These are phyloP conservation scores for Meyerozyma sp. DNA, from an alignment of 1,139 yeast genomes.

Conservation along the genomic window DNA sequence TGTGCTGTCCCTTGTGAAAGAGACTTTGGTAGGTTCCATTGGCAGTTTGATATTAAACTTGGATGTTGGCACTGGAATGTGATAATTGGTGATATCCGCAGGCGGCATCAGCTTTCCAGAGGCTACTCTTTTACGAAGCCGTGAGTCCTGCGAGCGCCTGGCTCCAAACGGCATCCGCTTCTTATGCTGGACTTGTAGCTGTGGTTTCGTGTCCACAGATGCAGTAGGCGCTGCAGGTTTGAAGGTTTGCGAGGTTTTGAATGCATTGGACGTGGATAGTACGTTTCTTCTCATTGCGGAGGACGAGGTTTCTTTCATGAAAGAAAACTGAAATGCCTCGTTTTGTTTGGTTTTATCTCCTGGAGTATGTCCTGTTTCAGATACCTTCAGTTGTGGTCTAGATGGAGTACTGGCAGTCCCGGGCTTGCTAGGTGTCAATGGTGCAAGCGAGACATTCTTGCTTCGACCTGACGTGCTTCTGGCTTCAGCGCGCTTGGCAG, in stretches of 20 bases:
- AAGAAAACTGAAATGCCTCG: conserved; percentile 17
- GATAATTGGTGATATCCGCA: conserved; percentile 14
- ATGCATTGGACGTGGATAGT: conserved; percentile 7
- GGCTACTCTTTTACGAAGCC: conserved; percentile 11
- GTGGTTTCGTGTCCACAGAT: neutral
- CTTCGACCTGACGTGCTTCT: neutral
- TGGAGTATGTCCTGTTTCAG: neutral
- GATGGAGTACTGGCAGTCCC: neutral
- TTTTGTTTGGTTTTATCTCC: neutral
- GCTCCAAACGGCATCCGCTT: conserved; percentile 15
- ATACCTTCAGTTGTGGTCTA: neutral
- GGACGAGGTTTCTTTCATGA: conserved; percentile 35
- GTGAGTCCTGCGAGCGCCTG: conserved; percentile 12
- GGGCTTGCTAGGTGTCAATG: neutral
- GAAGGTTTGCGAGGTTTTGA: neutral
- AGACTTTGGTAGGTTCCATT: neutral
- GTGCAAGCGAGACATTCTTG: neutral
- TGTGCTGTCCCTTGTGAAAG: neutral
- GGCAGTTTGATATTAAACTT: neutral
- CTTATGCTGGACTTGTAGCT: conserved; percentile 5
- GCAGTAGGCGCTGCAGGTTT: conserved; percentile 1
- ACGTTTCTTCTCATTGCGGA: conserved; percentile 24
- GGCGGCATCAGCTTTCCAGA: conserved; percentile 8
- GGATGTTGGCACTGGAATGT: neutral
- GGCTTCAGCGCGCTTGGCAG: conserved; percentile 1